Conservation (phyloP, 306 rosid species). For the Dalbergia cochinchinensis region DNA sequence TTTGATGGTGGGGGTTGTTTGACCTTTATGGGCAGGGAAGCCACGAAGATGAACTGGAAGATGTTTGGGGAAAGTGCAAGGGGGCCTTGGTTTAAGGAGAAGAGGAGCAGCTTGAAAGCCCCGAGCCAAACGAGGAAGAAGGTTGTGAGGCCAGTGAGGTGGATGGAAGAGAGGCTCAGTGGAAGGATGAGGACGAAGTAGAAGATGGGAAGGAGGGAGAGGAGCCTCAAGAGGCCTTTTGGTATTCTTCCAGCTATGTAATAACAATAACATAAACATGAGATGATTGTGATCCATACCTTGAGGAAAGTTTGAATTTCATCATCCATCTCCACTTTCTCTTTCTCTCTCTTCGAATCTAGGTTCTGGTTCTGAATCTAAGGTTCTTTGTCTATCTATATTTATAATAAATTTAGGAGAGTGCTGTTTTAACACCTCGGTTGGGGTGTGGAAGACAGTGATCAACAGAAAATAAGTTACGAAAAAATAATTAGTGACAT, state of each 20-base stretch:
- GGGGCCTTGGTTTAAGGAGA: conserved; percentile 65
- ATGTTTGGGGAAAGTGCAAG: conserved; percentile 49
- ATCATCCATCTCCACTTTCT: conserved; percentile 37
- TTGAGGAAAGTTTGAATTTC: conserved; percentile 52
- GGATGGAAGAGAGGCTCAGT: conserved; percentile 38
- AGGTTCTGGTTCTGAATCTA: too few relatives aligned
- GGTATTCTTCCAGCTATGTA: conserved; percentile 48
- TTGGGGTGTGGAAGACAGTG: too few relatives aligned
- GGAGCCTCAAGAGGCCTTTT: conserved; percentile 44
- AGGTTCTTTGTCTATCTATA: too few relatives aligned
- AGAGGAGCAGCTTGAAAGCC: conserved; percentile 55
- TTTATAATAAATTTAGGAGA: too few relatives aligned
- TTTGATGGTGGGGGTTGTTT: neutral
- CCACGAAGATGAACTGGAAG: conserved; percentile 63
- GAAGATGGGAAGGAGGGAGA: conserved; percentile 54
- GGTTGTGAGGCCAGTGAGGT: conserved; percentile 46
- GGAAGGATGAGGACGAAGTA: conserved; percentile 55
- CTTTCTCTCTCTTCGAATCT: too few relatives aligned
- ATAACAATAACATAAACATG: conserved; percentile 54
- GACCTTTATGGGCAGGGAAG: conserved; percentile 71
- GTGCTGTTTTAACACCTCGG: too few relatives aligned
- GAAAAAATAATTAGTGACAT: too few relatives aligned
- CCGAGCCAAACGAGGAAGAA: conserved; percentile 60
- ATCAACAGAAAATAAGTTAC: too few relatives aligned
- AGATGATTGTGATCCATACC: conserved; percentile 48